Percentiles rank a stretch among this genome's conserved stretches.
phyloP scores from a whole-genome alignment of 2,329 filamentous ascomycete genomes.

The Alternaria metachromatica region DNA sequence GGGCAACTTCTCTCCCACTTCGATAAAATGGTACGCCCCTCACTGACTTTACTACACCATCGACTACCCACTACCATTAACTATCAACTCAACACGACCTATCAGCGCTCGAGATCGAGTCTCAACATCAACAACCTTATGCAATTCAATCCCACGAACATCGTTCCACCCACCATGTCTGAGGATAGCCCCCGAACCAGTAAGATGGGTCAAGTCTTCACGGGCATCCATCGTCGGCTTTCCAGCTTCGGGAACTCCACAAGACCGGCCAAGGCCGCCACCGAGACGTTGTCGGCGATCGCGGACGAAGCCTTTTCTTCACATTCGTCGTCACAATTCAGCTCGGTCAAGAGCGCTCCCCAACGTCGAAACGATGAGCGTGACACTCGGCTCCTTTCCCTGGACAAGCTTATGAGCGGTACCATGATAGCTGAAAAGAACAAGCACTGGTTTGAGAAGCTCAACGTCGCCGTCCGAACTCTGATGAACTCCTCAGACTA shows the following conservation, averaged over 20 bases:
- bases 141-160: neutral
- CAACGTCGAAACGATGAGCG: slow-evolving; percentile 1
- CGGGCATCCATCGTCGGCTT: neutral
- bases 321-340: neutral
- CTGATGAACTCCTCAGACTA: slow-evolving; percentile 73
- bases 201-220: neutral
- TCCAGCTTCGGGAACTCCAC: neutral
- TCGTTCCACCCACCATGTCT: neutral
- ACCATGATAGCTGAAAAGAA: neutral
- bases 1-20: neutral
- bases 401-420: neutral
- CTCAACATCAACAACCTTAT: neutral
- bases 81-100: neutral
- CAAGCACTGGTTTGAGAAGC: slow-evolving; percentile 18
- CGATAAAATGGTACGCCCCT: neutral
- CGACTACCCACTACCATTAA: neutral
- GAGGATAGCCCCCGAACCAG: neutral
- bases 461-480: slow-evolving; percentile 38
- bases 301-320: neutral
- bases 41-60: neutral
- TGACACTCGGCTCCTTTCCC: neutral
- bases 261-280: neutral
- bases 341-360: neutral
- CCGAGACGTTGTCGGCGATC: neutral
- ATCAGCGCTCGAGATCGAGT: neutral